Conservation (phyloP, 2,329 filamentous ascomycete genomes). For the Basipetospora chlamydospora region DNA sequence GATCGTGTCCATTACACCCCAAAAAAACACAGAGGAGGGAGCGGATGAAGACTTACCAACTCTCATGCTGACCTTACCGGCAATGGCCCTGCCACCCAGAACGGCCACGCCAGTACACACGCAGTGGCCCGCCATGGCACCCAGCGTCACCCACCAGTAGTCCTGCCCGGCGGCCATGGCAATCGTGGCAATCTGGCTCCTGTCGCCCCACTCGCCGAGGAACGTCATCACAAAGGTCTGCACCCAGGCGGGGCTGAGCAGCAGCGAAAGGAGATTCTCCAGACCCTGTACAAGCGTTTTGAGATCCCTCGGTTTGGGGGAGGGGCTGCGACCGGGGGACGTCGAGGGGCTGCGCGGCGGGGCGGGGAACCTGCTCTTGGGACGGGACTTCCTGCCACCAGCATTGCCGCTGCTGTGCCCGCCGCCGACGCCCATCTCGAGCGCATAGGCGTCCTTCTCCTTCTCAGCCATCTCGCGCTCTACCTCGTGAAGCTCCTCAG, state of each 20-base stretch:
- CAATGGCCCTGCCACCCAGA: constrained; percentile 80
- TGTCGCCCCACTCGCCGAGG: constrained; percentile 93
- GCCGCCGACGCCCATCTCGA: constrained; percentile 64
- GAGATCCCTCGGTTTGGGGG: constrained; percentile 23
- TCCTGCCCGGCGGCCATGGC: constrained; percentile 97
- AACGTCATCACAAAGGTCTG: constrained; percentile 99
- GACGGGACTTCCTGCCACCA: constrained; percentile 53
- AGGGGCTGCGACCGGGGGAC: constrained; percentile 51
- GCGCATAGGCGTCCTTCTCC: constrained; percentile 65
- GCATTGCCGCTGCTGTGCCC: no score
- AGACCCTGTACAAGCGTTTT: constrained; percentile 44
- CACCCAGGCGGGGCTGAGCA: constrained; percentile 93
- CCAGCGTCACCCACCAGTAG: constrained; percentile 96
- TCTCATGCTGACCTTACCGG: constrained; percentile 85
- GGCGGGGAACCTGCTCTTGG: constrained; percentile 63
- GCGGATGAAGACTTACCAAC: constrained; percentile 59
- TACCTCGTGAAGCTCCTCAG: constrained; percentile 96
- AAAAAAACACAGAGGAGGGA: constrained; percentile 4
- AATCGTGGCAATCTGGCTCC: constrained; percentile 95
- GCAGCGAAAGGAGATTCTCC: constrained; percentile 71
- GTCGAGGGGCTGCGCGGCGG: constrained; percentile 67
- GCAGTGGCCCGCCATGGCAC: constrained; percentile 72
- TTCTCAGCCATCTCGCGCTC: constrained; percentile 90
- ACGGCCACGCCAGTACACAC: constrained; percentile 87
- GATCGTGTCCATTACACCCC: no score